Conservation (phyloP, 805 yeast genomes). For the Kregervanrija delftensis region DNA sequence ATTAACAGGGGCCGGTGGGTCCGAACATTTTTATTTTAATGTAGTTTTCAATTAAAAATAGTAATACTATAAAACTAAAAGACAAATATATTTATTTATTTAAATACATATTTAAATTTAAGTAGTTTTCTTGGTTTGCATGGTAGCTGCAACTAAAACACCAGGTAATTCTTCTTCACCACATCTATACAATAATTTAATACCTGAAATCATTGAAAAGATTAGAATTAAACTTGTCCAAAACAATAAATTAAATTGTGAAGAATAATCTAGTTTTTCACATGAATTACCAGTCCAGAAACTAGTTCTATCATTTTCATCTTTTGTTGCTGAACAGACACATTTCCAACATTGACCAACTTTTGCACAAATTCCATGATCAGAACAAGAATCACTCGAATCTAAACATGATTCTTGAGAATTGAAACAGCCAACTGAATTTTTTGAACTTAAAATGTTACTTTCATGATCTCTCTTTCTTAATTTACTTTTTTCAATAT, state of each 20-base stretch:
- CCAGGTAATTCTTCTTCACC: constrained; percentile 66
- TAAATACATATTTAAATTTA: constrained; percentile 7
- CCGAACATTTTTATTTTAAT: constrained; percentile 36
- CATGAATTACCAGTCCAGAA: constrained; percentile 56
- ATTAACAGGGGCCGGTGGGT: constrained; percentile 60
- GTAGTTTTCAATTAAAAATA: neutral
- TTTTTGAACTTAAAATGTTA: constrained; percentile 8
- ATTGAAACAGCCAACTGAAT: constrained; percentile 27
- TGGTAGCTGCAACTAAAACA: constrained; percentile 54
- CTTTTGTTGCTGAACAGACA: constrained; percentile 38
- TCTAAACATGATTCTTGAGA: constrained; percentile 42
- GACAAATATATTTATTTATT: constrained; percentile 3
- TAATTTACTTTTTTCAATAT: constrained; percentile 8
- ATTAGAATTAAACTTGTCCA: constrained; percentile 54
- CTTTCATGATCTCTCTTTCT: constrained; percentile 17
- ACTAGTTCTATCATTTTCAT: constrained; percentile 38
- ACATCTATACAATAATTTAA: constrained; percentile 44
- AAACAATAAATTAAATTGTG: constrained; percentile 59
- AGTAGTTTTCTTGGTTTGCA: constrained; percentile 31
- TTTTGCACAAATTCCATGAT: constrained; percentile 47
- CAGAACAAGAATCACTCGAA: constrained; percentile 41
- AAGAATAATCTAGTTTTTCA: constrained; percentile 59
- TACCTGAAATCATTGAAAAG: constrained; percentile 40
- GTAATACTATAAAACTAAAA: neutral
- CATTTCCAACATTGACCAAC: constrained; percentile 42